Base-by-base conservation (phyloP, 2,329 filamentous ascomycete species). In the Alternaria longipes region DNA sequence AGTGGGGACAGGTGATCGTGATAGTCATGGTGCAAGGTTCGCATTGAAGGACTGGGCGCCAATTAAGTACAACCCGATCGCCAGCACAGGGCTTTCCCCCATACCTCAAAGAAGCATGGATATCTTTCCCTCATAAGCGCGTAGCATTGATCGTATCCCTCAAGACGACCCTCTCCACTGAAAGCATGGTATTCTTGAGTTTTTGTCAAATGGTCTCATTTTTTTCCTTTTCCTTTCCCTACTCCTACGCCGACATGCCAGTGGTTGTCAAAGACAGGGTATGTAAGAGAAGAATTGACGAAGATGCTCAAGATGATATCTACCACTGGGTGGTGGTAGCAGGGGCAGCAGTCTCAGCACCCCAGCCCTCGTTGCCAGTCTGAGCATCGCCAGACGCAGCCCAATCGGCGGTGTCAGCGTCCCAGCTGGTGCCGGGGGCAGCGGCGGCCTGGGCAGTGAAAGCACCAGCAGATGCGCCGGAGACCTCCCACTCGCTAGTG, bases 111-210 rank as follows among this genome's bases (percentile, higher is more conserved):
- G 14, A 72, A 72, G 81, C 80, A 82, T 87, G 93, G 90, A 70
- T 97, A 93, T 98, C 94, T 98, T 98, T 98, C 94, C 94, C 93
- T 97, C 94, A 91, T 97, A 86, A 97, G 93, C 90, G 89, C 90
- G 85, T 82, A 85, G 72, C 74, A 73, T 74, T 70, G 74, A 77
- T 76, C 68, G 70, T 70, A 67, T 75, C 70, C 74, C 72, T 63
- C 54, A 60, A 53, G 54, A 60, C 58, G 16, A 42, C 46, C 24
- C 40, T 34, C 8, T 47, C 44, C 58, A 55, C 38, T 62, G 55
- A 62, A 60, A 62, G 59, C 58, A 55, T 65, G 51, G 62, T 49
- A 36, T 53, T 30, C 46, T 60, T 51, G 54, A 60, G 52, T 51
- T 34, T 46, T 59, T 65, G 56, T 57, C 54, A 64, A 64, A 62